Evolutionary conservation across 2,329 filamentous ascomycete species (phyloP).

Genomic region (Aplosporella prunicola): DNA sequence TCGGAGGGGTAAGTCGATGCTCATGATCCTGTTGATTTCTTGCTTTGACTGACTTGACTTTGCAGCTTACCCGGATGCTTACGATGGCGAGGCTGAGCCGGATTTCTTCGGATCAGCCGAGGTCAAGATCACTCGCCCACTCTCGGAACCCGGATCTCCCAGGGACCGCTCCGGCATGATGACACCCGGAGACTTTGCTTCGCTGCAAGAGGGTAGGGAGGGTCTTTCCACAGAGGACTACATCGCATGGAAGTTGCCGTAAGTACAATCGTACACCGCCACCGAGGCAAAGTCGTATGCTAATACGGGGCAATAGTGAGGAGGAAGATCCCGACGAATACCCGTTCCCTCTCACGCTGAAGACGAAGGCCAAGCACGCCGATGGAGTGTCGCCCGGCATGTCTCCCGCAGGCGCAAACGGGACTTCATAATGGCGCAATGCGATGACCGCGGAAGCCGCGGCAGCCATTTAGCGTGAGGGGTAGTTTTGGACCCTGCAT

Average conservation of each 20-base stretch:
- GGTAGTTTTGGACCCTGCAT: too few species aligned
- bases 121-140: slow-evolving; percentile 87
- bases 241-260: slow-evolving; percentile 96
- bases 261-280: too few species aligned
- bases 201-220: slow-evolving; percentile 86
- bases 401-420: slow-evolving; percentile 22
- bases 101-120: slow-evolving; percentile 89
- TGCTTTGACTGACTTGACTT: neutral
- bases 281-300: too few species aligned
- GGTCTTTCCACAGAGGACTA: slow-evolving; percentile 94
- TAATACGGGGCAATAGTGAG: slow-evolving; percentile 64
- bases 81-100: slow-evolving; percentile 65
- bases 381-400: slow-evolving; percentile 8
- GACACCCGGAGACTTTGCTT: slow-evolving; percentile 97
- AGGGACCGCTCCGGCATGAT: slow-evolving; percentile 92
- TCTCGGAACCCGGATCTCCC: slow-evolving; percentile 89
- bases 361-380: slow-evolving; percentile 35
- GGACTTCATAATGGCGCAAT: slow-evolving; percentile 13
- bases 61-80: slow-evolving; percentile 75
- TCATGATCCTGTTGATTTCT: slow-evolving; percentile 1
- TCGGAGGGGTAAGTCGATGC: slow-evolving; percentile 46
- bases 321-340: slow-evolving; percentile 85
- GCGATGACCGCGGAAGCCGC: slow-evolving; percentile 7
- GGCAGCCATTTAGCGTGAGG: too few species aligned
- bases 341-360: slow-evolving; percentile 59